Evolutionary conservation across 495 filamentous ascomycete genomes (phyloP).

Genomic region (Neurospora sp.): DNA sequence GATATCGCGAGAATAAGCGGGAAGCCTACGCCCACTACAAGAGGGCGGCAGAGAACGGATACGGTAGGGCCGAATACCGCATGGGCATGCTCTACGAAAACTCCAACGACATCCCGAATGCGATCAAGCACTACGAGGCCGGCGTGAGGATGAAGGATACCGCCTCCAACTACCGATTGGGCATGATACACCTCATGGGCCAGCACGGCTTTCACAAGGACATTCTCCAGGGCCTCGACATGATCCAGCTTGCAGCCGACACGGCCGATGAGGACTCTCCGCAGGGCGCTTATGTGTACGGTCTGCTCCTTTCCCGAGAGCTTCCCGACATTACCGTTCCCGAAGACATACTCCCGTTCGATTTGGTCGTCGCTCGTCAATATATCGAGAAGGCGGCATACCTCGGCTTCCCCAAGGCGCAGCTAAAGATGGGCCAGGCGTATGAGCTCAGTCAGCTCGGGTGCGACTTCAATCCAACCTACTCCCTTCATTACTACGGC

Average conservation of each 20-base stretch:
- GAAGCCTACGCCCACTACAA: constrained; percentile 84
- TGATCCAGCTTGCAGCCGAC: constrained; percentile 73
- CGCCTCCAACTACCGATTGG: constrained; percentile 86
- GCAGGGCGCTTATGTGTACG: constrained; percentile 93
- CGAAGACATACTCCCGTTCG: constrained; percentile 55
- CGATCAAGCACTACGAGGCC: constrained; percentile 75
- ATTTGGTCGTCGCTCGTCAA: constrained; percentile 63
- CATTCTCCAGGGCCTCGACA: constrained; percentile 62
- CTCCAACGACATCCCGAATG: constrained; percentile 82
- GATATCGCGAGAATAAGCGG: constrained; percentile 77
- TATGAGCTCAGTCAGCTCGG: constrained; percentile 90
- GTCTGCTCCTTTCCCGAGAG: constrained; percentile 87
- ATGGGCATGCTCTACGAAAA: constrained; percentile 98
- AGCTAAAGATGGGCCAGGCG: constrained; percentile 92
- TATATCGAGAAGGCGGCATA: constrained; percentile 97
- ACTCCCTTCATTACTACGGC: constrained; percentile 93
- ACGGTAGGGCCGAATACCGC: constrained; percentile 87
- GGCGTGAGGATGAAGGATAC: constrained; percentile 75
- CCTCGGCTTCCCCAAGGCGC: constrained; percentile 92
- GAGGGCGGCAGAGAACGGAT: constrained; percentile 79
- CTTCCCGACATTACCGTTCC: constrained; percentile 80
- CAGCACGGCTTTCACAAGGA: constrained; percentile 85
- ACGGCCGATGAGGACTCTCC: constrained; percentile 95
- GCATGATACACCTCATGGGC: constrained; percentile 94
- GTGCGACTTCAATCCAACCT: constrained; percentile 87